Evolutionary conservation across 306 rosid species (phyloP).

Genomic region (Luffa aegyptiaca): DNA sequence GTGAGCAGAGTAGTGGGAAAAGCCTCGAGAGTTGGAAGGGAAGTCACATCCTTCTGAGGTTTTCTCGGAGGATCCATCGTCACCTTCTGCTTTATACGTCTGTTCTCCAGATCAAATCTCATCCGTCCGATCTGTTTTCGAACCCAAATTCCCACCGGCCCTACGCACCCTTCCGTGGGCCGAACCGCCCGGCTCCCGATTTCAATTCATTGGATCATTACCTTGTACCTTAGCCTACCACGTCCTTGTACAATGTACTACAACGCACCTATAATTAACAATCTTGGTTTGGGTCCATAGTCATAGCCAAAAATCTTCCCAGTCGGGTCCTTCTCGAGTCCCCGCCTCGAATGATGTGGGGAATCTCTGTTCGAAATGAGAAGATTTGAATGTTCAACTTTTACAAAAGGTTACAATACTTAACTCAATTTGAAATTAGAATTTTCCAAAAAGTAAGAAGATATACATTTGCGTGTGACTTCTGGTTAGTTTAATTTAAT

Average conservation of each 20-base stretch:
- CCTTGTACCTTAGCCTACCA: not conserved
- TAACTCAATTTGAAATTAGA: too few relatives aligned
- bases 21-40: slow-evolving; percentile 35
- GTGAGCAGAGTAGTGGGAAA: slow-evolving; percentile 16
- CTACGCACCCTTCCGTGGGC: not conserved
- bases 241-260: not conserved
- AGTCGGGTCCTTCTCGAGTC: not conserved
- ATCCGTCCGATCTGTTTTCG: slow-evolving; percentile 22
- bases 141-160: not conserved
- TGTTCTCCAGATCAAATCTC: not conserved
- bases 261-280: not conserved
- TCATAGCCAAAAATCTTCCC: not conserved
- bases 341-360: not conserved
- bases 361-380: not conserved
- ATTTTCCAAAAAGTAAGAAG: too few relatives aligned
- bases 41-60: slow-evolving; percentile 37
- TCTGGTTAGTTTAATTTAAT: too few relatives aligned
- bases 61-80: slow-evolving; percentile 38
- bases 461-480: too few relatives aligned
- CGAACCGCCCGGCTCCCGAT: not conserved
- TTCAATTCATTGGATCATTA: not conserved
- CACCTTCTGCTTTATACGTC: not conserved
- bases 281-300: not conserved
- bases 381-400: too few relatives aligned
- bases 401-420: too few relatives aligned